A percentile compares a stretch with the other conserved stretches of the same genome.
Evolutionary conservation across 2,329 filamentous ascomycete species (phyloP).

Genomic region (Zopfia rhizophila): DNA sequence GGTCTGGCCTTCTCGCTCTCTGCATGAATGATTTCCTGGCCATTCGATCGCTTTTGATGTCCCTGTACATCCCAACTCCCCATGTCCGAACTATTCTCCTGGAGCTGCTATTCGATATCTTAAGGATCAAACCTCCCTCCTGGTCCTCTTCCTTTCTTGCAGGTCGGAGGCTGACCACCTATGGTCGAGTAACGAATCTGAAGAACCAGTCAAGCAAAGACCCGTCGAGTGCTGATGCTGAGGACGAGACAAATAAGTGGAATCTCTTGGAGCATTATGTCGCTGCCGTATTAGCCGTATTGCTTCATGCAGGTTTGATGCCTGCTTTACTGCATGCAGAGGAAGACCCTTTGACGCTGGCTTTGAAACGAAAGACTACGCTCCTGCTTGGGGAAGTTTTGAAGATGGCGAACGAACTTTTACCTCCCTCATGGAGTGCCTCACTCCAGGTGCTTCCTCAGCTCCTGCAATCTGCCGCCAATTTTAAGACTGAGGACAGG

Average conservation of each 20-base stretch:
- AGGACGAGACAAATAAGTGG: slow-evolving; percentile 70
- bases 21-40: slow-evolving; percentile 89
- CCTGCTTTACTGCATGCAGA: slow-evolving; percentile 68
- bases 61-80: slow-evolving; percentile 68
- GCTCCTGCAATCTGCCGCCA: slow-evolving; percentile 79
- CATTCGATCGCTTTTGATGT: slow-evolving; percentile 80
- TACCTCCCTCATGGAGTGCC: slow-evolving; percentile 84
- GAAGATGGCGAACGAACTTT: slow-evolving; percentile 84
- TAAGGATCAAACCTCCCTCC: slow-evolving; percentile 91
- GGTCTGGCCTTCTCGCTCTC: slow-evolving; percentile 89
- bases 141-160: slow-evolving; percentile 98
- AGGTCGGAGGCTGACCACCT: slow-evolving; percentile 90
- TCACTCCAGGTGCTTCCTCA: slow-evolving; percentile 89
- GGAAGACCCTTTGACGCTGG: slow-evolving; percentile 73
- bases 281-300: slow-evolving; percentile 83
- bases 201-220: slow-evolving; percentile 69
- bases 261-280: slow-evolving; percentile 96
- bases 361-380: slow-evolving; percentile 86
- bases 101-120: slow-evolving; percentile 83
- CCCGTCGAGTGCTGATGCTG: slow-evolving; percentile 68
- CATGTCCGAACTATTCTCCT: slow-evolving; percentile 79
- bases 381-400: slow-evolving; percentile 90
- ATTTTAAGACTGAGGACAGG: slow-evolving; percentile 75
- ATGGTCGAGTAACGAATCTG: slow-evolving; percentile 90
- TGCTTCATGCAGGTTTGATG: slow-evolving; percentile 81